Percentiles rank a stretch among this genome's conserved stretches.
Conservation (phyloP, 805 yeast species). For the Ogataea salicorniae region DNA sequence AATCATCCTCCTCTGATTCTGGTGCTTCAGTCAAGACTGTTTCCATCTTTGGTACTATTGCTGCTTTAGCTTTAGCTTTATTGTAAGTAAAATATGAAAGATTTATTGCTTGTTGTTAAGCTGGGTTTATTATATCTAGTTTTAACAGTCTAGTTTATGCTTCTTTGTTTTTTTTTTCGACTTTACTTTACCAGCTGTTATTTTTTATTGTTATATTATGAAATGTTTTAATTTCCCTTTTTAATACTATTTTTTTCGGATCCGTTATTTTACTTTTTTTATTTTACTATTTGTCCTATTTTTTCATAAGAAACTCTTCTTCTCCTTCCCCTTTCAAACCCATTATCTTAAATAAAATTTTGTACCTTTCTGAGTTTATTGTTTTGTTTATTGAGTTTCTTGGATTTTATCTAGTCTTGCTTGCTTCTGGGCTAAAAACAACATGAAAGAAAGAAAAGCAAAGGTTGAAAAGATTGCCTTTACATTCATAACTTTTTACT, state of each 20-base stretch:
- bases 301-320: background rate
- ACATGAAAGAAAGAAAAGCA: no score
- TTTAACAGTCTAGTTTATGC: background rate
- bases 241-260: background rate
- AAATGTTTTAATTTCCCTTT: background rate
- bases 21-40: conserved; percentile 28
- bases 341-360: no score
- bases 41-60: conserved; percentile 43
- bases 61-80: conserved; percentile 46
- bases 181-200: background rate
- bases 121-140: background rate
- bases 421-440: no score
- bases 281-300: background rate
- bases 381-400: no score
- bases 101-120: background rate
- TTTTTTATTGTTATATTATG: background rate
- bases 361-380: no score
- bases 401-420: no score
- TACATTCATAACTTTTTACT: no score
- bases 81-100: conserved; percentile 32
- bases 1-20: conserved; percentile 30
- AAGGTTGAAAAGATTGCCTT: no score
- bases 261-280: background rate
- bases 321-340: no score
- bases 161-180: background rate